Evolutionary conservation across 768 basidiomycete species (phyloP).

Genomic region (Hygrocybe coccinea): DNA sequence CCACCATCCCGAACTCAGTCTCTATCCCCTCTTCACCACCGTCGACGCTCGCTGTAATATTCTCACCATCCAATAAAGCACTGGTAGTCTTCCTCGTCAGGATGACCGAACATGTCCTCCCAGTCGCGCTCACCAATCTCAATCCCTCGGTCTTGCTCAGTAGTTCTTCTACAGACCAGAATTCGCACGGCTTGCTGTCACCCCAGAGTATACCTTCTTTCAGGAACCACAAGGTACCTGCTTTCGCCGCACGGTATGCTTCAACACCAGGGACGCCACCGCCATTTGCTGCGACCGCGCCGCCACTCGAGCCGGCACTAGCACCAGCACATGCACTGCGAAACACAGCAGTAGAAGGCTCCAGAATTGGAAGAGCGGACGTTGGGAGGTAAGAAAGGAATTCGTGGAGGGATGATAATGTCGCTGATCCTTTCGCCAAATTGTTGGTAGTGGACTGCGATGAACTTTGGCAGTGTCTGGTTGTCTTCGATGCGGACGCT

Average conservation of each 20-base stretch:
- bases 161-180: slow-evolving; percentile 64
- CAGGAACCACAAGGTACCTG: slow-evolving; percentile 70
- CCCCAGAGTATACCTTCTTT: slow-evolving; percentile 66
- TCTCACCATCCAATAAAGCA: slow-evolving; percentile 14
- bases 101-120: slow-evolving; percentile 62
- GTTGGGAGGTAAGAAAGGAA: slow-evolving; percentile 47
- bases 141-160: slow-evolving; percentile 45
- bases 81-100: slow-evolving; percentile 39
- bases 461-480: slow-evolving; percentile 21
- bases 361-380: slow-evolving; percentile 33
- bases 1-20: slow-evolving; percentile 68
- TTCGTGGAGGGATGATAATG: slow-evolving; percentile 43
- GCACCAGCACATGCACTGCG: slow-evolving; percentile 45
- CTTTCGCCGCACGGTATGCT: slow-evolving; percentile 67
- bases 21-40: slow-evolving; percentile 49
- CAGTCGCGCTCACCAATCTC: slow-evolving; percentile 56
- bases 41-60: slow-evolving; percentile 35
- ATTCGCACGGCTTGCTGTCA: slow-evolving; percentile 72
- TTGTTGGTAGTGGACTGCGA: slow-evolving; percentile 21
- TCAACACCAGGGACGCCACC: slow-evolving; percentile 57
- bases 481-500: slow-evolving; percentile 42
- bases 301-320: slow-evolving; percentile 20
- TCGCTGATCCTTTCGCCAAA: slow-evolving; percentile 49
- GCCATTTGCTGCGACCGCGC: slow-evolving; percentile 31
- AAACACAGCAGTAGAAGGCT: slow-evolving; percentile 50